These are phyloP conservation scores for Xylaria hypoxylon DNA, from an alignment of 2,329 filamentous ascomycete species.

Conservation along the genomic window DNA sequence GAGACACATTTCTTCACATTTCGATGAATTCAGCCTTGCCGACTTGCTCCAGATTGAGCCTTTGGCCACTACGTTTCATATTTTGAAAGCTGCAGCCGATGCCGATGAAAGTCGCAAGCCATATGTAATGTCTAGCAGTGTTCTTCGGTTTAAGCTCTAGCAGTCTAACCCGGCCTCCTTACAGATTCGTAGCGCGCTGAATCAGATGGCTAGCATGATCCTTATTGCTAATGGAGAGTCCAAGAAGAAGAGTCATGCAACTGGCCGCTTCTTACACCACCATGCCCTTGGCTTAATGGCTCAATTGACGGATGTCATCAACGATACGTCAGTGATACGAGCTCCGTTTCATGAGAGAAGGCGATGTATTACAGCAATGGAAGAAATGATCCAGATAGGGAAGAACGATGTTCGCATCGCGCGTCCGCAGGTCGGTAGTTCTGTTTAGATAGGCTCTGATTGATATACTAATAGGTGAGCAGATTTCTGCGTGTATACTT, in stretches of 20 bases:
- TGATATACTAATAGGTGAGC: conserved; percentile 43
- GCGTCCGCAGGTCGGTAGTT: conserved; percentile 77
- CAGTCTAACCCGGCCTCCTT: conserved; percentile 45
- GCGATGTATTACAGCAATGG: conserved; percentile 83
- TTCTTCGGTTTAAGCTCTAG: neutral
- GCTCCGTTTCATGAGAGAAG: conserved; percentile 75
- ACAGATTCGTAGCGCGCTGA: conserved; percentile 62
- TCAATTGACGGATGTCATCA: conserved; percentile 81
- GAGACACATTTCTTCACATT: conserved; percentile 74
- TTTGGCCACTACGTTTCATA: conserved; percentile 79
- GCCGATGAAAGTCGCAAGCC: conserved; percentile 66
- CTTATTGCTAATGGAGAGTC: conserved; percentile 56
- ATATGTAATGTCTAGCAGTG: conserved; percentile 62
- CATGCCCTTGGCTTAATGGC: conserved; percentile 90
- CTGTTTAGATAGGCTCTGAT: neutral
- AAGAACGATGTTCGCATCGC: conserved; percentile 80
- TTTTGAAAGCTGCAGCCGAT: conserved; percentile 83
- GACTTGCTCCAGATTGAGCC: conserved; percentile 80
- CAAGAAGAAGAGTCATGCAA: conserved; percentile 65
- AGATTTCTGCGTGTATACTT: conserved; percentile 93
- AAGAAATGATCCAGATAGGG: conserved; percentile 85
- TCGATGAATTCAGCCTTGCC: conserved; percentile 73
- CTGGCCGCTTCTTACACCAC: conserved; percentile 81
- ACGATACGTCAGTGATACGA: conserved; percentile 68
- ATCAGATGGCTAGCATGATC: conserved; percentile 59